Evolutionary conservation across 2,329 filamentous ascomycete genomes (phyloP), one percentile per base, ranked within the genome.

Genomic region (Fusarium lyarnte): DNA sequence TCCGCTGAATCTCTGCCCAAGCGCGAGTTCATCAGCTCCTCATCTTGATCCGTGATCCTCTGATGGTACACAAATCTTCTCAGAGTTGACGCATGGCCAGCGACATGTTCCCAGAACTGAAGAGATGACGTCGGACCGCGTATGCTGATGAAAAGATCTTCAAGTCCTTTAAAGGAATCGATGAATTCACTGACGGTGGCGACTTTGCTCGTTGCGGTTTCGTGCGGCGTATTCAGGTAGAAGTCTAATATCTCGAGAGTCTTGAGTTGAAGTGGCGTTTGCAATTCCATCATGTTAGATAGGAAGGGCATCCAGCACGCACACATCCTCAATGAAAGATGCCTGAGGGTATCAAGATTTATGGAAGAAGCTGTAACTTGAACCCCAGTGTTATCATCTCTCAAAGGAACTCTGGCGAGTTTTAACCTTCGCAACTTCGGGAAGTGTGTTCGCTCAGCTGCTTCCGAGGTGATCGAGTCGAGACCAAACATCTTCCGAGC

Each of bases 381-480:
- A 6, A 17, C 8, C 1, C 19, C 6, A 2, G 31, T 31, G 1
- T 21, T 33, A 2, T 38, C 42, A 7, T 49, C 63, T 27, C 17
- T 54, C 6, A 68, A 19, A 0, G 55, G 63, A 1, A 45, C 11
- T 1, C 65, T 39, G 0, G 41, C 45, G 2, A 62, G 25, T 5
- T 16, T 62, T 6, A 68, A 6, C 1, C n/a, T 54, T 0, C 14
- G 21, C 7, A 67, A 6, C 13, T n/a, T 53, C 1, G 54, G 63
- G 6, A 25, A 54, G 0, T 3, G 10, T 6, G n/a, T 6, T 2
- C 8, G 31, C 8, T 6, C 8, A n/a, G 21, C 1, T 1, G 19
- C 1, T 3, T 25, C 16, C 1, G 29, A 2, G 3, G 3, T 3
- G 2, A 1, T 2, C 8, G 0, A 13, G 6, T 29, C 11, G 3